Evolutionary conservation across 345 rosid species (phyloP).

Genomic region (Salix udensis): DNA sequence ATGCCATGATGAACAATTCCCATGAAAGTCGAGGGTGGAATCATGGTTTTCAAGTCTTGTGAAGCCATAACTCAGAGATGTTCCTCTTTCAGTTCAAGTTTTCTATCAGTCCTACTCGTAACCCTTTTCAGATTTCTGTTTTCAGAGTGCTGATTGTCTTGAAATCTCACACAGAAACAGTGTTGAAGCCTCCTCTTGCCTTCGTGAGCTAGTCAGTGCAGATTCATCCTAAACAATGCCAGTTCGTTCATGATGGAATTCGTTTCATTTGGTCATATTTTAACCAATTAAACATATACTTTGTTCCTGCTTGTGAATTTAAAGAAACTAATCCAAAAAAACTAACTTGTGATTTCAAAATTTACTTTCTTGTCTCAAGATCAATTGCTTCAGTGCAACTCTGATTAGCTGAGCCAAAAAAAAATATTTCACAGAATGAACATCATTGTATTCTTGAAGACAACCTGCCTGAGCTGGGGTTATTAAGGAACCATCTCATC

Average conservation of each 20-base stretch:
- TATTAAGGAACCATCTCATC: not conserved
- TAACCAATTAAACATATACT: slow-evolving; percentile 9
- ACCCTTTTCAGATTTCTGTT: not conserved
- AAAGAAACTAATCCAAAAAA: too few species aligned
- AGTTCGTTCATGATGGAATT: slow-evolving; percentile 19
- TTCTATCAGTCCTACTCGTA: not conserved
- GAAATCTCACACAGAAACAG: not conserved
- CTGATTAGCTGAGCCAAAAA: too few species aligned
- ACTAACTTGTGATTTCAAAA: too few species aligned
- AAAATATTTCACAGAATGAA: too few species aligned
- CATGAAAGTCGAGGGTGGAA: not conserved
- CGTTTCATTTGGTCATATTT: slow-evolving; percentile 30
- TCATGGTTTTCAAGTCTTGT: slow-evolving; percentile 3
- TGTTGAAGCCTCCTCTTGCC: slow-evolving; percentile 22
- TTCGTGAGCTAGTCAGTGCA: slow-evolving; percentile 12
- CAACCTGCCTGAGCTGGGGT: slow-evolving; percentile 21
- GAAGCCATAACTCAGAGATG: too few species aligned
- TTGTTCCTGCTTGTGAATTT: slow-evolving; percentile 8
- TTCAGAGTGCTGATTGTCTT: not conserved
- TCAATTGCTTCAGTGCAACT: too few species aligned
- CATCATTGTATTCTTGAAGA: slow-evolving; percentile 14
- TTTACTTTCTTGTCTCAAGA: too few species aligned
- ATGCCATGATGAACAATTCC: not conserved
- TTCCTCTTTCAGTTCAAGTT: not conserved
- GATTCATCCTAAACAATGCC: slow-evolving; percentile 19